Conservation (phyloP, 164 flowering plant genomes). For the Vitis labrusca region DNA sequence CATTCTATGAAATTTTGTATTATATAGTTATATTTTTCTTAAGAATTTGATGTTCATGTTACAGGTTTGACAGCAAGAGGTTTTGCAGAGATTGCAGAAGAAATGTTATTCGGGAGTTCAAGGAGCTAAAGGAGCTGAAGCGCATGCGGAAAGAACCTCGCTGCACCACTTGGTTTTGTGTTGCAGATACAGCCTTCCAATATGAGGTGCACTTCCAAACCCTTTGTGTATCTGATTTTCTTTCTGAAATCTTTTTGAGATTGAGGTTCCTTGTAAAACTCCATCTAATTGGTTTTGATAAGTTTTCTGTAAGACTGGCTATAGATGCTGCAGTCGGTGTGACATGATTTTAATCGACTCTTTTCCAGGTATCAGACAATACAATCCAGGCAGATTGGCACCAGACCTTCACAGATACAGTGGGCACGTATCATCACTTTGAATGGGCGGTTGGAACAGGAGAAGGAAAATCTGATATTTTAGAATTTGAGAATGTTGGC, state of each 20-base stretch:
- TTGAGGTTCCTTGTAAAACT: not conserved
- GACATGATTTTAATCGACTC: constrained; percentile 8
- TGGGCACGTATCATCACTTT: constrained; percentile 84
- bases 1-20: constrained; percentile 1
- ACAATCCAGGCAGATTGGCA: constrained; percentile 87
- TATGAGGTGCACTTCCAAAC: constrained; percentile 61
- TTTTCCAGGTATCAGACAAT: constrained; percentile 71
- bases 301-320: not conserved
- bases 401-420: constrained; percentile 71
- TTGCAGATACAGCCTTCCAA: constrained; percentile 88
- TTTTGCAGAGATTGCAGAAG: constrained; percentile 99
- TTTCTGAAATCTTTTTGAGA: not conserved
- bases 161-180: constrained; percentile 94
- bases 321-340: not conserved
- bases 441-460: constrained; percentile 98
- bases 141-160: constrained; percentile 83
- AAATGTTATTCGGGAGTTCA: constrained; percentile 96
- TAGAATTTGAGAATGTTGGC: constrained; percentile 93
- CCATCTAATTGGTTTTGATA: not conserved
- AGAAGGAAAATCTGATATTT: constrained; percentile 91
- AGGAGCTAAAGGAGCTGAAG: constrained; percentile 96
- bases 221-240: not conserved
- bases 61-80: constrained; percentile 98
- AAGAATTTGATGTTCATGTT: constrained; percentile 19
- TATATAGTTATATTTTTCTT: constrained; percentile 4